Evolutionary conservation across 306 rosid species (phyloP).

Genomic region (Argentina anserina): DNA sequence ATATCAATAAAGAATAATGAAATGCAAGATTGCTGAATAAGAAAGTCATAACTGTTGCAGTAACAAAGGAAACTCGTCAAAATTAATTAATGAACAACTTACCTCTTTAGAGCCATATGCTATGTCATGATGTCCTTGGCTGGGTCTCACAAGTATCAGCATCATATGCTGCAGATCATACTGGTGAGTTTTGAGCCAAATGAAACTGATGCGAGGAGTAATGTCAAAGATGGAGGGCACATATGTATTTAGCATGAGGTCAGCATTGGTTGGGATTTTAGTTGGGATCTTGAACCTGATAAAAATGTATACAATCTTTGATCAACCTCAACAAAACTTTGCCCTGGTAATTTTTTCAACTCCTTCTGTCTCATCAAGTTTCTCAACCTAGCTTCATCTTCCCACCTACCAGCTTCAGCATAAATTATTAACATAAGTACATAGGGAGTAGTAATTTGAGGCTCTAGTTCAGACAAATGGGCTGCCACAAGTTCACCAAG

Average conservation of each 20-base stretch:
- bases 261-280: background rate
- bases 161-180: background rate
- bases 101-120: background rate
- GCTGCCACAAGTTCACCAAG: slow-evolving; percentile 27
- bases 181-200: background rate
- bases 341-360: slow-evolving; percentile 8
- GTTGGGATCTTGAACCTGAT: background rate
- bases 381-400: slow-evolving; percentile 7
- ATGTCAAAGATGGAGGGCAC: background rate
- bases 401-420: slow-evolving; percentile 16
- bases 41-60: background rate
- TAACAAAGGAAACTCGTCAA: background rate
- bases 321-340: slow-evolving; percentile 8
- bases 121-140: background rate
- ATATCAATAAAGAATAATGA: background rate
- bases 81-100: background rate
- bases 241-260: background rate
- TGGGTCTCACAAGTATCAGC: background rate
- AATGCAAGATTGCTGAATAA: background rate
- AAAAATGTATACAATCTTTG: background rate
- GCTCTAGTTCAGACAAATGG: background rate
- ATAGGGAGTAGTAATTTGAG: background rate
- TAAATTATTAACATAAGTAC: slow-evolving; percentile 1
- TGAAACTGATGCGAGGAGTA: background rate
- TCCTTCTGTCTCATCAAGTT: background rate